A percentile compares a stretch with the other conserved stretches of the same genome.
These are phyloP conservation scores for Trichoderma cornu-damae DNA, from an alignment of 2,329 filamentous ascomycete genomes.

Conservation along the genomic window DNA sequence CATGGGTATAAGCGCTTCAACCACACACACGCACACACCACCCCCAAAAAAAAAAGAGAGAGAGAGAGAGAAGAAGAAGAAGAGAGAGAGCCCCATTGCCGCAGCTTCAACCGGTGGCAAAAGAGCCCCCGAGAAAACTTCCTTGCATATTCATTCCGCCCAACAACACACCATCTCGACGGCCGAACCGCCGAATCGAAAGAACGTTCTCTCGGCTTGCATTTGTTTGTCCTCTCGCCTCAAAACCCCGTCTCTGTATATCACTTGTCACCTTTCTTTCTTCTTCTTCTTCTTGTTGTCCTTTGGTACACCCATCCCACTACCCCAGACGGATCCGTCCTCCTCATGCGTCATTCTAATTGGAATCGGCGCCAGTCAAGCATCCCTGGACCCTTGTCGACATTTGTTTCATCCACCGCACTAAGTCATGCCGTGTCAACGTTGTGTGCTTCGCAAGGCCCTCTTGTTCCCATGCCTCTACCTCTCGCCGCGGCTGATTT, in stretches of 20 bases:
- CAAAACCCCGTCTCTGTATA: not conserved
- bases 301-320: too few relatives aligned
- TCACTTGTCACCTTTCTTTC: not conserved
- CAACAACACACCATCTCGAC: constrained; percentile 18
- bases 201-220: not conserved
- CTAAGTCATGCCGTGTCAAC: constrained; percentile 6
- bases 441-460: not conserved
- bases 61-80: too few relatives aligned
- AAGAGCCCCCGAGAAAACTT: not conserved
- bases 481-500: not conserved
- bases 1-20: not conserved
- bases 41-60: too few relatives aligned
- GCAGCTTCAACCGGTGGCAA: not conserved
- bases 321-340: not conserved
- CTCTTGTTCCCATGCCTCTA: not conserved
- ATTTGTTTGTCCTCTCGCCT: not conserved
- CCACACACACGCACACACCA: too few relatives aligned
- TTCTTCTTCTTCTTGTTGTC: not conserved
- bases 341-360: not conserved
- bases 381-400: constrained; percentile 13
- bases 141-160: not conserved
- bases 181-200: not conserved
- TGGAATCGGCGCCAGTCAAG: constrained; percentile 2
- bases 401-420: not conserved
- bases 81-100: not conserved